Conservation (phyloP, 768 basidiomycete species). For the Calocybe indica region DNA sequence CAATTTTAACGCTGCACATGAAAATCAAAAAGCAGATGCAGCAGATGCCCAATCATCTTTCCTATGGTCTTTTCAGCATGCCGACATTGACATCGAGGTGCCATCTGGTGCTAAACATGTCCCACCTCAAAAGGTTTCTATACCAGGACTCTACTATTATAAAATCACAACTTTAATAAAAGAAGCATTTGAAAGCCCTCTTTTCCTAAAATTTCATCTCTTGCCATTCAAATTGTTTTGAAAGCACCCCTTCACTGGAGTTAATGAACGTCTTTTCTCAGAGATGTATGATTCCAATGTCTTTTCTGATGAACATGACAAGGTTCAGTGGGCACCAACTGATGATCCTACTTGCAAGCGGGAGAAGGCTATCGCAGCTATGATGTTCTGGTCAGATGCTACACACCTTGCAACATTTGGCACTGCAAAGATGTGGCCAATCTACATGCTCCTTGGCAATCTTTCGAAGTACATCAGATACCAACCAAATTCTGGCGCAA, state of each 20-base stretch:
- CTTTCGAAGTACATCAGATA: constrained; percentile 32
- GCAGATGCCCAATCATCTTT: constrained; percentile 1
- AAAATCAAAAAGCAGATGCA: constrained; percentile 5
- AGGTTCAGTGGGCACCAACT: neutral
- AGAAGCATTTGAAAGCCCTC: neutral
- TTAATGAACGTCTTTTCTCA: neutral
- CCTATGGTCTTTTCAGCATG: neutral
- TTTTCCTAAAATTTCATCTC: neutral
- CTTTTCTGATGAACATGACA: neutral
- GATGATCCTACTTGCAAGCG: neutral
- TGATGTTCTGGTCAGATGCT: constrained; percentile 29
- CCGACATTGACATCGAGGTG: neutral
- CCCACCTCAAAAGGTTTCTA: neutral
- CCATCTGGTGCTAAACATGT: neutral
- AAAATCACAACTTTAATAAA: neutral
- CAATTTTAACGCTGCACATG: constrained; percentile 12
- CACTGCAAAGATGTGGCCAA: constrained; percentile 32
- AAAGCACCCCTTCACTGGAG: neutral
- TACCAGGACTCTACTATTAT: neutral
- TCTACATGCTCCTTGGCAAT: constrained; percentile 34
- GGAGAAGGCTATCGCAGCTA: neutral
- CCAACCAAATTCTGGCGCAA: constrained; percentile 16
- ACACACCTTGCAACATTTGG: constrained; percentile 31
- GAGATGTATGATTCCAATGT: neutral
- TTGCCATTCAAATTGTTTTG: neutral